phyloP scores from a whole-genome alignment of 257 asterid species.

The Ophiorrhiza pumila region DNA sequence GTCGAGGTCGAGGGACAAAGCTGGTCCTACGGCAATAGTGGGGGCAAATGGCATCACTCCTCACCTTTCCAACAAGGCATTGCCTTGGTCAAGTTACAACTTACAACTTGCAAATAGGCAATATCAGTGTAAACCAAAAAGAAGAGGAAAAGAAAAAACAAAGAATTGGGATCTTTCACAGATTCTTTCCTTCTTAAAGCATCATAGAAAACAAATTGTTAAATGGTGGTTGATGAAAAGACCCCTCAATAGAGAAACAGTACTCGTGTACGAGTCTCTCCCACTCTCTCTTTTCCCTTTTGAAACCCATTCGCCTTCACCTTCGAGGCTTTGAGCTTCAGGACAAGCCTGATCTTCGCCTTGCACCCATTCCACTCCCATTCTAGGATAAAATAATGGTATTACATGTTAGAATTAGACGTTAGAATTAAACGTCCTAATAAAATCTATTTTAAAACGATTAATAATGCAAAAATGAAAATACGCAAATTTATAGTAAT shows the following conservation, averaged over 20 bases:
- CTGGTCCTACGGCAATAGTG: slow-evolving; percentile 23
- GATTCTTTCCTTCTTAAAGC: slow-evolving; percentile 18
- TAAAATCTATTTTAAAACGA: no score
- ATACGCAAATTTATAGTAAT: no score
- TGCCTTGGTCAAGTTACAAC: slow-evolving; percentile 30
- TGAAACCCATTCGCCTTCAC: no score
- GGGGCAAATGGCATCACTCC: slow-evolving; percentile 35
- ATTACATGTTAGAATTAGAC: no score
- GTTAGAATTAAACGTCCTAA: no score
- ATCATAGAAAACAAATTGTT: slow-evolving; percentile 20
- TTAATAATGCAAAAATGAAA: no score
- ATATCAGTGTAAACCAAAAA: neutral
- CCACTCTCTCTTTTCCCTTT: neutral
- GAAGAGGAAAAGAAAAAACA: neutral
- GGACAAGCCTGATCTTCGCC: no score
- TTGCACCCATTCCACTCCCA: no score
- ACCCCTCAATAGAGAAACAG: slow-evolving; percentile 24
- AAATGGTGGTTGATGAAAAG: slow-evolving; percentile 43
- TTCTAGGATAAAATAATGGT: no score
- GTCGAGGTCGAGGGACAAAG: neutral
- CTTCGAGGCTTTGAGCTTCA: no score
- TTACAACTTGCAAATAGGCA: neutral
- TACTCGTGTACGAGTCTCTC: neutral
- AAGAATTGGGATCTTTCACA: slow-evolving; percentile 26
- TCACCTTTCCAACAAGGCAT: slow-evolving; percentile 41